Conservation (phyloP, 2,329 filamentous ascomycete genomes). For the Pestalotiopsis sp. region DNA sequence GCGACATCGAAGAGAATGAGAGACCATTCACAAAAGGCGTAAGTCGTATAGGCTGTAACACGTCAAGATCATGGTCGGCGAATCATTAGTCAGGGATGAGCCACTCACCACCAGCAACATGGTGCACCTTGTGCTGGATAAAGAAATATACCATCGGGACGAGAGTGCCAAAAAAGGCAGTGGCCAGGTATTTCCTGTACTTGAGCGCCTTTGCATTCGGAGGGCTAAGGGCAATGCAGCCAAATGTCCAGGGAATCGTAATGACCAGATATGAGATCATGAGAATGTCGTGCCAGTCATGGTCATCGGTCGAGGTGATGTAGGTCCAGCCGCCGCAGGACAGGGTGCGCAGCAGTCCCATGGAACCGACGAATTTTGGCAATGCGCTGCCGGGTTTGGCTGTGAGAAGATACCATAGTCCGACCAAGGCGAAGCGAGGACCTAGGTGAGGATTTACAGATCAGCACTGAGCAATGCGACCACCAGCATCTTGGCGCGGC, state of each 20-base stretch:
- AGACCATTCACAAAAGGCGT: conserved; percentile 97
- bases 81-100: neutral
- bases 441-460: conserved; percentile 48
- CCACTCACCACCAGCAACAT: conserved; percentile 81
- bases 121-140: conserved; percentile 97
- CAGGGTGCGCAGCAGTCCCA: conserved; percentile 84
- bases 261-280: conserved; percentile 98
- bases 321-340: conserved; percentile 99
- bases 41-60: conserved; percentile 86
- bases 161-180: conserved; percentile 86
- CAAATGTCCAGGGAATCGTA: conserved; percentile 92
- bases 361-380: conserved; percentile 77
- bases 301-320: conserved; percentile 95
- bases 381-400: conserved; percentile 73
- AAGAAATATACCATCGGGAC: conserved; percentile 94
- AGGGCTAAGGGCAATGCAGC: conserved; percentile 86
- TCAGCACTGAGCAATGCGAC: neutral
- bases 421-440: conserved; percentile 87
- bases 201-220: conserved; percentile 80
- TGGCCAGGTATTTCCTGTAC: conserved; percentile 84
- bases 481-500: neutral
- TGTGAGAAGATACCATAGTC: conserved; percentile 89
- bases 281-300: conserved; percentile 98
- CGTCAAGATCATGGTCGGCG: conserved; percentile 14
- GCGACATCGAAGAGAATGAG: conserved; percentile 93